A percentile compares a stretch with the other conserved stretches of the same genome.
phyloP scores from a whole-genome alignment of 352 stramenopile genomes.

The Pythium utonaiense region DNA sequence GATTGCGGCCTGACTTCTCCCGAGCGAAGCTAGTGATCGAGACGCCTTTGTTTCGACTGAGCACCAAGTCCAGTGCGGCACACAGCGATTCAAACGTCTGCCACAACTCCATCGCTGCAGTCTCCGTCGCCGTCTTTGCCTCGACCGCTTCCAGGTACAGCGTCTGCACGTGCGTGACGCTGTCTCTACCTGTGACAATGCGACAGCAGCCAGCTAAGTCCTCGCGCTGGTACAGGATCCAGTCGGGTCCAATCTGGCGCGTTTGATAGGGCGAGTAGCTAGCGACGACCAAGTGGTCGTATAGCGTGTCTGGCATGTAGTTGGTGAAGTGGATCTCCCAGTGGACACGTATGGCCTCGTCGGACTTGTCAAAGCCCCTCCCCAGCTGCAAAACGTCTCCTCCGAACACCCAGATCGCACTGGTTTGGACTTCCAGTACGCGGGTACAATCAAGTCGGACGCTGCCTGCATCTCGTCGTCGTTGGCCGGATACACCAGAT shows the following conservation, averaged over 20 bases:
- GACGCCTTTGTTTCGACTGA: conserved; percentile 3
- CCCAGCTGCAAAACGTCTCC: conserved; percentile 1
- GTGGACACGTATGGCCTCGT: conserved; percentile 6
- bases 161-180: not conserved
- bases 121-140: not conserved
- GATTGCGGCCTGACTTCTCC: not conserved
- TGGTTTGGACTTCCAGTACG: conserved; percentile 4
- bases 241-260: not conserved
- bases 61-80: not conserved
- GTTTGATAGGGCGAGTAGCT: conserved; percentile 11
- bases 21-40: conserved; percentile 3
- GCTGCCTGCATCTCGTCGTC: conserved; percentile 4
- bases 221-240: conserved; percentile 5
- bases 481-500: conserved; percentile 10
- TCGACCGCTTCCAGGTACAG: conserved; percentile 2
- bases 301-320: not conserved
- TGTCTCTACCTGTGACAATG: not conserved
- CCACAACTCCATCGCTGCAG: not conserved
- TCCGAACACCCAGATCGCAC: conserved; percentile 5
- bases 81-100: not conserved
- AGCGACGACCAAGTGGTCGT: conserved; percentile 16
- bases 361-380: not conserved
- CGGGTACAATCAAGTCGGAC: conserved; percentile 12
- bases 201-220: not conserved
- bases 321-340: conserved; percentile 12